A percentile compares a stretch with the other conserved stretches of the same genome.
Evolutionary conservation across 331 rosid species (phyloP).

Genomic region (Acacia concinna): DNA sequence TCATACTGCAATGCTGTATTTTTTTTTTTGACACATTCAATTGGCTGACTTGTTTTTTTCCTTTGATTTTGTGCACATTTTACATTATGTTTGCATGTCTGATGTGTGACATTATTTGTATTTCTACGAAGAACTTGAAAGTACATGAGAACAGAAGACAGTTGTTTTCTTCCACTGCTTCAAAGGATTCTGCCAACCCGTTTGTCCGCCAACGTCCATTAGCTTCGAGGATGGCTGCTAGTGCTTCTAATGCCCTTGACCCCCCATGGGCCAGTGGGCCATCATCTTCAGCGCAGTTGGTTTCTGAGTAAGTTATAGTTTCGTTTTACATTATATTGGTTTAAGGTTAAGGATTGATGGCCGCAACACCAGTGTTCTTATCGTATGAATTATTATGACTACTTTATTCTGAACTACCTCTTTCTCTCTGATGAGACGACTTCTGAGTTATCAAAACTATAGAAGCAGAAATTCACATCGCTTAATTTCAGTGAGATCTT

Average conservation of each 20-base stretch:
- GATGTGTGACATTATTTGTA: constrained; percentile 32
- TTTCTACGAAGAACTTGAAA: constrained; percentile 66
- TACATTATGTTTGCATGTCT: background rate
- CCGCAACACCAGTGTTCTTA: background rate
- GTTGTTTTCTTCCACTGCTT: constrained; percentile 64
- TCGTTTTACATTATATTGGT: background rate
- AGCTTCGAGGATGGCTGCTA: constrained; percentile 67
- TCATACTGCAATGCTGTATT: background rate
- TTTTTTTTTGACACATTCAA: background rate
- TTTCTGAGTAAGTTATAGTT: constrained; percentile 56
- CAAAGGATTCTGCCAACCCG: constrained; percentile 86
- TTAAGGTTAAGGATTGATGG: background rate
- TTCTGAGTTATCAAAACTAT: background rate
- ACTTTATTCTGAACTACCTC: background rate
- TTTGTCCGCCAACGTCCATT: constrained; percentile 94
- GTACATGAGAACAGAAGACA: constrained; percentile 89
- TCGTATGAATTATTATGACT: background rate
- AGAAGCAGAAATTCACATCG: background rate
- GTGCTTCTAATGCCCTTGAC: constrained; percentile 68
- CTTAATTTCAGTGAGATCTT: background rate
- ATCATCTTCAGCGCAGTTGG: constrained; percentile 53
- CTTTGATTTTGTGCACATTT: background rate
- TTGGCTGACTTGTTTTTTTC: background rate
- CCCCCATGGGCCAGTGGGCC: constrained; percentile 81
- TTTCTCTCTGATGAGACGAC: constrained; percentile 3